Percentiles rank a stretch among this genome's conserved stretches.
Evolutionary conservation across 192 early-diverging fungal species (phyloP).

Genomic region (Rhizophlyctis rosea): DNA sequence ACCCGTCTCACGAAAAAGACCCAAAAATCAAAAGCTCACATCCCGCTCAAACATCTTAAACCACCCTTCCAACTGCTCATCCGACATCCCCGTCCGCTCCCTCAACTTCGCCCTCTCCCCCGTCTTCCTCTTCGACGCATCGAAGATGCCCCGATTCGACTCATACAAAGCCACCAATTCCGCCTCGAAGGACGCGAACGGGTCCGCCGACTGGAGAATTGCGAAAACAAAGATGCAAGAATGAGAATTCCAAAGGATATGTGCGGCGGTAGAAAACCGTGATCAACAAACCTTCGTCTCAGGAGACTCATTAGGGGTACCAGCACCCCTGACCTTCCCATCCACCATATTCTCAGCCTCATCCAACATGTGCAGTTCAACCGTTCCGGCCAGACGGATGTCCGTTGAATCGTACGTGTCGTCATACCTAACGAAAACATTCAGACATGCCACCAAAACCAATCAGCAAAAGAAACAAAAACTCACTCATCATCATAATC

Average conservation of each 20-base stretch:
- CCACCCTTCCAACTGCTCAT: slow-evolving; percentile 96
- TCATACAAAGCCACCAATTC: slow-evolving; percentile 59
- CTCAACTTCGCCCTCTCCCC: slow-evolving; percentile 57
- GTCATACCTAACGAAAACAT: slow-evolving; percentile 55
- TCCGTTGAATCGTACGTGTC: slow-evolving; percentile 84
- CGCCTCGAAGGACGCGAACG: slow-evolving; percentile 52
- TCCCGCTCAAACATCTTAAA: slow-evolving; percentile 80
- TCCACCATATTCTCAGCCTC: slow-evolving; percentile 28
- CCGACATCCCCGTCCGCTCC: slow-evolving; percentile 68
- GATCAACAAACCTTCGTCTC: neutral
- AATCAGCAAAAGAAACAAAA: neutral
- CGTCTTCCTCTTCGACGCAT: slow-evolving; percentile 57
- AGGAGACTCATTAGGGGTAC: slow-evolving; percentile 9
- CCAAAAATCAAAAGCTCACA: slow-evolving; percentile 59
- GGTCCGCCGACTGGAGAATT: slow-evolving; percentile 46
- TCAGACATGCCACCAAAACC: neutral
- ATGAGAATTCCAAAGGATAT: neutral
- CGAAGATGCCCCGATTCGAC: slow-evolving; percentile 60
- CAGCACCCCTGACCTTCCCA: slow-evolving; percentile 1
- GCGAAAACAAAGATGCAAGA: neutral
- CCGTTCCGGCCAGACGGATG: slow-evolving; percentile 51
- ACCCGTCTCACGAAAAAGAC: neutral
- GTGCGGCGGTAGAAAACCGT: neutral
- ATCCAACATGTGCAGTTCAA: slow-evolving; percentile 55
- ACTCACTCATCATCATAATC: slow-evolving; percentile 63